Conservation (phyloP, 2,329 filamentous ascomycete species). For the Chaetothyriales sp. region DNA sequence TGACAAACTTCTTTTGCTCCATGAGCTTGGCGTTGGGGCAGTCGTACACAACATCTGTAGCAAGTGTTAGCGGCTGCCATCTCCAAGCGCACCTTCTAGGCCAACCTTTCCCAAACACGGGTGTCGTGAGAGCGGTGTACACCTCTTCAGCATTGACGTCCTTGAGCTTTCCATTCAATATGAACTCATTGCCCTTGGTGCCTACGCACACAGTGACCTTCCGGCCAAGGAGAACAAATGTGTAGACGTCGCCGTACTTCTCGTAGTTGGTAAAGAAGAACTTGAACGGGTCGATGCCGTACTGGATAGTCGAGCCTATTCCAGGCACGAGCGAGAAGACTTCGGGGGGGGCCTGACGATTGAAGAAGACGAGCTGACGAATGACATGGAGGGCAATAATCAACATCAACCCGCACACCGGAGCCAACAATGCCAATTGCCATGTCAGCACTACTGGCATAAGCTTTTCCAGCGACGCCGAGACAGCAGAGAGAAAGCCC, state of each 20-base stretch:
- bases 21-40: constrained; percentile 85
- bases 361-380: constrained; percentile 66
- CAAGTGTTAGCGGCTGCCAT: background rate
- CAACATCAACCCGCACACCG: constrained; percentile 37
- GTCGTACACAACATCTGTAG: constrained; percentile 51
- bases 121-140: constrained; percentile 60
- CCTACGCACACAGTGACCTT: constrained; percentile 80
- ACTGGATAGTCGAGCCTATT: constrained; percentile 31
- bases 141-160: constrained; percentile 86
- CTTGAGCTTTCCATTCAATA: constrained; percentile 80
- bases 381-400: constrained; percentile 65
- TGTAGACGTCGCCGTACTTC: constrained; percentile 87
- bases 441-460: constrained; percentile 35
- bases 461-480: constrained; percentile 32
- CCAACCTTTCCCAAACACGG: constrained; percentile 60
- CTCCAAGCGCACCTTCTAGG: background rate
- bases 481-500: constrained; percentile 38
- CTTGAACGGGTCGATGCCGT: constrained; percentile 49
- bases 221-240: constrained; percentile 74
- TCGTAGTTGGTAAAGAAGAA: constrained; percentile 64
- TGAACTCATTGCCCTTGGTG: constrained; percentile 75
- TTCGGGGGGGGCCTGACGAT: constrained; percentile 64
- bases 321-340: constrained; percentile 68
- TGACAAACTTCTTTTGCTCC: constrained; percentile 82
- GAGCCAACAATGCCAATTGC: constrained; percentile 31